Base-by-base conservation (phyloP, 306 rosid genomes). In the Prunus mume region DNA sequence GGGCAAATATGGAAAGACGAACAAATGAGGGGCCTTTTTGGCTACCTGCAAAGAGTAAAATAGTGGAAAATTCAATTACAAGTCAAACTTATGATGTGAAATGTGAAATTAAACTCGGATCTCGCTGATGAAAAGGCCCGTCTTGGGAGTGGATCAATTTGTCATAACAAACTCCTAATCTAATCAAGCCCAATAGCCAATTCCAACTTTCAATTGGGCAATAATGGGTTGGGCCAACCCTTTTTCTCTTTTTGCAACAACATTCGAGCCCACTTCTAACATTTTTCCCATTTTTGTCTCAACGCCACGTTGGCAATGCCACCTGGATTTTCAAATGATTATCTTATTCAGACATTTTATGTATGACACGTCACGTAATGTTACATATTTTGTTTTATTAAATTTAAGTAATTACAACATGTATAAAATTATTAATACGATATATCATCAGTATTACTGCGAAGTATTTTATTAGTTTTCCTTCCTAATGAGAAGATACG, bases 1-100 rank as follows among this genome's bases (percentile, higher is more conserved):
- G 90, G 91, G 85, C 43, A 86, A 66, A 65, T 52, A 1, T 28
- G 92, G 83, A 12, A 83, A 81, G 7, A 25, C 25, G 1, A 14
- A 7, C 12, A 32, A 0, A 24, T 25, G 3, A 51, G 19, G 30
- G 46, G 3, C 5, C 10, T 81, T 6, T 38, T 38, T 38, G 8
- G 43, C 43, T 32, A 32, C 38, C 38, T 32, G 38, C 43, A 61
- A 52, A 3, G 3, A 58, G 0, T 57, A 20, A 22, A 22, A 5
- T 6, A 57, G 3, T 4, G 4, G 34, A 15, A 60, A 10, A n/a
- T 56, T 2, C 9, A 52, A 15, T 52, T 52, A 52, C 22, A 52
- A 6, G 57, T 52, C 22, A 52, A 38, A 52, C 57, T 6, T 15
- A 2, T 52, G 22, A 52, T 51, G 56, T 51, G 56, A 51, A 51